Evolutionary conservation across 768 basidiomycete genomes (phyloP), one percentile per base, ranked within the genome.

Genomic region (Collybia mongolica): DNA sequence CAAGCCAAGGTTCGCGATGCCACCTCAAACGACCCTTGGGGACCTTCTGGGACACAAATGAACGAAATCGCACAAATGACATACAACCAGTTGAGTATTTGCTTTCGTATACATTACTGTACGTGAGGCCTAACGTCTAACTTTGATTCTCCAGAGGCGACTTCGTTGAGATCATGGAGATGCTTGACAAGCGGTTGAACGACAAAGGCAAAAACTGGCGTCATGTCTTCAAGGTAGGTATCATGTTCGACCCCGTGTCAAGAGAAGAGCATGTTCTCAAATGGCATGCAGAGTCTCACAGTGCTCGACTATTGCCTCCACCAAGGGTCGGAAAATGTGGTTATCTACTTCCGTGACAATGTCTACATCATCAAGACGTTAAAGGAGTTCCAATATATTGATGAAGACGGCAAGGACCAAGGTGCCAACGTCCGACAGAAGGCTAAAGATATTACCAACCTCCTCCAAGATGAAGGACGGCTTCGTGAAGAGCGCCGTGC

Each of bases 171-270:
- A 92, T 99, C 62, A 98, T 99, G 93, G 97, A 99, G 75, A 97
- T 98, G 93, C 79, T 99, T 43, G 97, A 98, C 72, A 98, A 99
- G 71, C 85, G 97, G 45, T 73, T 99, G 54, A 94, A 94, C 60
- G 97, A 99, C 74, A 98, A 97, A 77, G 97, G 97, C 32, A 98
- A 98, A 83, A 98, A 98, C 62, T 99, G 97, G 97, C 82, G 96
- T 46, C 97, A 99, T 75, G 96, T 98, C 51, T 98, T 97, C 82
- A 98, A 98, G 80, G 93, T 86, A 44, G 77, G 57, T 6, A 15
- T 35, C 24, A 18, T 40, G 32, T 14, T 32, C 32, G 32, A 14
- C 32, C 32, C 3, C 11, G 32, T 32, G 32, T 32, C 32, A 32
- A 9, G 14, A 12, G 32, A 32, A 5, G 11, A 11, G 2, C 6